A percentile compares a stretch with the other conserved stretches of the same genome.
These are phyloP conservation scores for Crotalaria pallida DNA, from an alignment of 306 rosid species.

Conservation along the genomic window DNA sequence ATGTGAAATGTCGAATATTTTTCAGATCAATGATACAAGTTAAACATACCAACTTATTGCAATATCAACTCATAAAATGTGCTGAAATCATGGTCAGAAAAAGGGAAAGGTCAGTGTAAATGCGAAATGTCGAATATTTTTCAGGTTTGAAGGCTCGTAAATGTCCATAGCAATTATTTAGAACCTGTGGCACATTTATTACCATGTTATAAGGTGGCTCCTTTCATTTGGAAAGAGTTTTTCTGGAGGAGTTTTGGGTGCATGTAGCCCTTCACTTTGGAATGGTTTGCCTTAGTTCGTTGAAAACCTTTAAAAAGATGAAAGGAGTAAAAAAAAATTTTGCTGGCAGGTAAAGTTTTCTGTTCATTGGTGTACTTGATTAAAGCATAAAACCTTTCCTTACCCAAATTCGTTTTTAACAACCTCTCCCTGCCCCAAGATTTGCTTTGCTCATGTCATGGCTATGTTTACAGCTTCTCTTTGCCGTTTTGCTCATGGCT, in stretches of 20 bases:
- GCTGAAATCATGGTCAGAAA: not conserved
- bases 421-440: not conserved
- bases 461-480: not conserved
- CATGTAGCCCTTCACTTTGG: slow-evolving; percentile 6
- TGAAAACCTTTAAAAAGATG: no score
- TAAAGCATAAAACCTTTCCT: not conserved
- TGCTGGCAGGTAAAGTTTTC: not conserved
- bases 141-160: not conserved
- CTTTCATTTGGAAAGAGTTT: not conserved
- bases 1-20: slow-evolving; percentile 3
- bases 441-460: not conserved
- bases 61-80: slow-evolving; percentile 13
- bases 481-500: not conserved
- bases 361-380: not conserved
- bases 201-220: slow-evolving; percentile 5
- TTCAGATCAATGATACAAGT: slow-evolving; percentile 9
- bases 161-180: not conserved
- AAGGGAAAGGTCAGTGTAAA: not conserved
- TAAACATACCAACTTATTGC: slow-evolving; percentile 1
- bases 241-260: not conserved
- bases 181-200: not conserved
- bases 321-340: not conserved
- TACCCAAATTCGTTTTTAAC: not conserved
- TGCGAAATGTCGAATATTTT: not conserved
- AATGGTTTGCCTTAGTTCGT: not conserved